Base-by-base conservation (phyloP, 192 early-diverging fungal species). In the Endogone sp. region DNA sequence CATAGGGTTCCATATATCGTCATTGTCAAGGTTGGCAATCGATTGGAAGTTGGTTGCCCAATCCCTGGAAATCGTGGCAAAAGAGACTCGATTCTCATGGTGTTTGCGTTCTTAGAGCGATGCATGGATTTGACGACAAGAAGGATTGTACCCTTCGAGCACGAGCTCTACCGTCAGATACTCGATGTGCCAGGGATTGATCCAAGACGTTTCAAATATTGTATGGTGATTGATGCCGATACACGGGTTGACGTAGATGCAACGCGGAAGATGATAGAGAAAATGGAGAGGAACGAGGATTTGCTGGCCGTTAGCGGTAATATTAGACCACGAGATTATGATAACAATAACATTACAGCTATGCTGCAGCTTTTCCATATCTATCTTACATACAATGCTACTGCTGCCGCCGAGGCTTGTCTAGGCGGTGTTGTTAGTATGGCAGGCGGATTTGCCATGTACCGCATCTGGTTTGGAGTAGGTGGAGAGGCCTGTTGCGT, bases 11-110 rank as follows among this genome's bases (percentile, higher is more conserved):
- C 88, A 2, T 88, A 85, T 78, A 59, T 90, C 20, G 69, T 85
- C 20, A 76, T 90, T 13, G 84, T 89, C 72, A 90, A 90, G 72
- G 78, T 85, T 60, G 89, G 89, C 30, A 82, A 77, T n/a, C 71
- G 82, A 44, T 76, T 64, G 21, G 82, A 85, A 69, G 29, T 74
- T 10, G 49, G 71, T 30, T 69, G 74, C 58, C 62, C 56, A 6
- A 80, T 80, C 66, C 83, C 85, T 26, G 88, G 88, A 1, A 90
- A 90, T 61, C 86, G 94, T 60, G 94, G 94, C 56, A 95, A 95
- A 76, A 88, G 93, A 31, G 94, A 96, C 74, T 93, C 93, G 3
- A 92, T 94, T 77, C 82, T 95, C 58, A 74, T 96, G 31, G 82
- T 94, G 26, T 89, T 96, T 83, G 88, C 88, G 64, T 96, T 96